Conservation (phyloP, 2,329 filamentous ascomycete genomes). For the Microascus cirrosus region DNA sequence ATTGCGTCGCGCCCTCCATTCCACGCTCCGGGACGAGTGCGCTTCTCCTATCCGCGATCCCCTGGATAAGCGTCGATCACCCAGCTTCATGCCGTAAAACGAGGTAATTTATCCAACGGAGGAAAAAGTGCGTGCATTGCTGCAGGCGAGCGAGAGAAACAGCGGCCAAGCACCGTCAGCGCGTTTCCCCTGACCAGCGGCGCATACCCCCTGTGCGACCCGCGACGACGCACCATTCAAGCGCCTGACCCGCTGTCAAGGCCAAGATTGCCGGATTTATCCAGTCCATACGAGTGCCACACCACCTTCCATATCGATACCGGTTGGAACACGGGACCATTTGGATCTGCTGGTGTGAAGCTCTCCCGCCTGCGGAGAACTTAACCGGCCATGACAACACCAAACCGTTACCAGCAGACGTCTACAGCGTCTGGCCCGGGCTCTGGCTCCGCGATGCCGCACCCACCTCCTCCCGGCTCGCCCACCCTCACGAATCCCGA, state of each 20-base stretch:
- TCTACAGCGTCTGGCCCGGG: constrained; percentile 13
- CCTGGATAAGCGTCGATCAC: background rate
- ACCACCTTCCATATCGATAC: background rate
- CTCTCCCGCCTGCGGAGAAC: constrained; percentile 7
- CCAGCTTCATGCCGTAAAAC: background rate
- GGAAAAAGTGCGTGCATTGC: background rate
- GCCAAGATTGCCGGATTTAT: constrained; percentile 1
- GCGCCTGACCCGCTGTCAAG: background rate
- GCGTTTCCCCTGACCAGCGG: background rate
- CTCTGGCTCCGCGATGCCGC: constrained; percentile 16
- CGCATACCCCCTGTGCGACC: background rate
- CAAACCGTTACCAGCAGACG: background rate
- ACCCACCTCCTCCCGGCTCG: constrained; percentile 51
- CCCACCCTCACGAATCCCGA: constrained; percentile 88
- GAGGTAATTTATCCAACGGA: background rate
- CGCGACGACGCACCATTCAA: background rate
- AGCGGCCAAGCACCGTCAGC: background rate
- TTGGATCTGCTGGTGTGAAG: background rate
- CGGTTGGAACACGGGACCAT: background rate
- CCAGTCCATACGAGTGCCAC: constrained; percentile 1
- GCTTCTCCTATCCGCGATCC: too few species aligned
- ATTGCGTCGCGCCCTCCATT: too few species aligned
- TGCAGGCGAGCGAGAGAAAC: background rate
- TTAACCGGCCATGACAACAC: constrained; percentile 11
- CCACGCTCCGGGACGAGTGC: too few species aligned